Base-by-base conservation (phyloP, 176 grass and related monocot genomes). In the Saccharum officinarum region DNA sequence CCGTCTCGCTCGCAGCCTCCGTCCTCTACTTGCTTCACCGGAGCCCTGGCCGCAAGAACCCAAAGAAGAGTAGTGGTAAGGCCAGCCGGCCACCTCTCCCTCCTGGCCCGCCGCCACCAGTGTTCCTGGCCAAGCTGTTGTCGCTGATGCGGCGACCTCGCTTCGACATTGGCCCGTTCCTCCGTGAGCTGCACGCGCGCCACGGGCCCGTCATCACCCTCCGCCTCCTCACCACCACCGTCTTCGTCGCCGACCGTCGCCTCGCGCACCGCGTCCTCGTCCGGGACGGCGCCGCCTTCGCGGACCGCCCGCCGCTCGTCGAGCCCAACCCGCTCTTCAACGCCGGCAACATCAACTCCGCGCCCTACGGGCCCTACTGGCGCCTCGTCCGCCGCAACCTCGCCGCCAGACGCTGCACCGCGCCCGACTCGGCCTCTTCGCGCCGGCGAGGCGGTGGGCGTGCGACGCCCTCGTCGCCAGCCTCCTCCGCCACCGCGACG, bases 351-450 rank as follows among this genome's bases (percentile, higher is more conserved):
- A 78, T 94, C 65, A 94, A 36, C 80, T 63, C 50, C 26, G 28
- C 89, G 22, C 12, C 23, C 3, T 94, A 94, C 40, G 84, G 87
- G 4, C 8, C 89, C 9, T 46, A 80, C 70, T 94, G 89, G 92
- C 92, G 74, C 17, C 86, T 93, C 67, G 81, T 93, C 75, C 86
- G 61, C 61, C 61, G 61, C 61, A 64, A 64, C 61, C 61, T 64
- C 25, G 61, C 61, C 61, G 60, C 60, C 41, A 85, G 67, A 69
- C 77, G 30, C 84, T 94, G 23, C 70, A 62, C 17, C 76, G 86
- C 0, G 28, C 79, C 6, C 30, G 80, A 44, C 14, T 81, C 69
- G 44, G 18, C 36, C 84, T 85, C 45, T 88, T 84, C 72, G 25
- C 61, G 25, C 61, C 61, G 25, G 61, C 25, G 4, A 64, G 61